These are phyloP conservation scores for Sporothrix schenckii DNA, from an alignment of 2,329 filamentous ascomycete genomes.

Conservation along the genomic window DNA sequence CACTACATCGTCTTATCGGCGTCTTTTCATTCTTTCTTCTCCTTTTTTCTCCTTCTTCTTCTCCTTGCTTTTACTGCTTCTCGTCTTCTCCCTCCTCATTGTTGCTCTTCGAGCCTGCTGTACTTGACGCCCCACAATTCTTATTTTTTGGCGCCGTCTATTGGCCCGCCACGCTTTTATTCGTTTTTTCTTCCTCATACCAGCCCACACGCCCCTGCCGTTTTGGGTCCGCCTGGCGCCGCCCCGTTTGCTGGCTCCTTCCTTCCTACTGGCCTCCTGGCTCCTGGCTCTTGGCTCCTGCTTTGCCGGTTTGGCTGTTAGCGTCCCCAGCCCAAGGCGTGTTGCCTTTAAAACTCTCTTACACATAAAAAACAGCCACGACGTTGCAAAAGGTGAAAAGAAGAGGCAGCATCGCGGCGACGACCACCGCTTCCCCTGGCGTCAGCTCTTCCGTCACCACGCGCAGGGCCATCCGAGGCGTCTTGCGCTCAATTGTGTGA, in stretches of 20 bases:
- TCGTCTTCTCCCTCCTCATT: background rate
- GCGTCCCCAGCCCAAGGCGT: conserved; percentile 26
- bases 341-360: conserved; percentile 32
- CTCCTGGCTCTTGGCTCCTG: background rate
- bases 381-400: conserved; percentile 12
- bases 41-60: background rate
- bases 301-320: conserved; percentile 22
- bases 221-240: conserved; percentile 1
- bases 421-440: background rate
- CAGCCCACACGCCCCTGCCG: background rate
- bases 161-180: conserved; percentile 25
- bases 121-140: conserved; percentile 16
- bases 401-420: background rate
- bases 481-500: background rate
- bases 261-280: background rate
- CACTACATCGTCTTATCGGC: background rate
- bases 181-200: conserved; percentile 1
- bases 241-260: conserved; percentile 28
- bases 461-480: background rate
- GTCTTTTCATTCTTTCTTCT: background rate
- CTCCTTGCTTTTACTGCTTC: background rate
- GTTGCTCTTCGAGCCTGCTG: background rate
- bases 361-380: conserved; percentile 33
- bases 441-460: background rate
- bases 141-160: conserved; percentile 1